Conservation (phyloP, 2,329 filamentous ascomycete species). For the Aspergillus jensenii region DNA sequence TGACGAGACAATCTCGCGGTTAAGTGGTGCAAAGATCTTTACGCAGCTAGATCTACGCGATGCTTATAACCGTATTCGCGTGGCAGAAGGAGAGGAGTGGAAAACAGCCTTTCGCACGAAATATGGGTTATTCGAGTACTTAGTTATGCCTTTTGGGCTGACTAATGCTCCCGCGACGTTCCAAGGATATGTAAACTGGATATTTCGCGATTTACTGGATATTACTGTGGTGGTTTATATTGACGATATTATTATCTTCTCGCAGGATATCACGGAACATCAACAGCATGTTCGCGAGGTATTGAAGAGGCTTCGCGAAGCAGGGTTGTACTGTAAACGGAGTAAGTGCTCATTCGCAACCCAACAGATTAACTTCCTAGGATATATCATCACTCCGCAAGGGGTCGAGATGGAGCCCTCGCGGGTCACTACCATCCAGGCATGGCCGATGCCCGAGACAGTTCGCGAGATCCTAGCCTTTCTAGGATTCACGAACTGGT, state of each 20-base stretch:
- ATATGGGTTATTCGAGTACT: background rate
- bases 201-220: background rate
- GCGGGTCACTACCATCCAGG: too few relatives aligned
- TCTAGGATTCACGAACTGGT: too few relatives aligned
- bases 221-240: background rate
- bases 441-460: too few relatives aligned
- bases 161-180: background rate
- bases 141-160: background rate
- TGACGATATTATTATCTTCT: constrained; percentile 6
- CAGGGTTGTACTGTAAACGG: too few relatives aligned
- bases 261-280: background rate
- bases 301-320: background rate
- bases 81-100: background rate
- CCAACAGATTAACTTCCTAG: too few relatives aligned
- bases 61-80: background rate
- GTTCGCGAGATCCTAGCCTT: too few relatives aligned
- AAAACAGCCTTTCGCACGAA: background rate
- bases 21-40: background rate
- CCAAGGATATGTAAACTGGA: background rate
- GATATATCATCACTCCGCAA: too few relatives aligned
- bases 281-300: background rate
- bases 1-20: background rate
- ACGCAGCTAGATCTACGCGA: background rate
- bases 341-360: too few relatives aligned
- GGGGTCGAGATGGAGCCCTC: too few relatives aligned